Base-by-base conservation (phyloP, 2,329 filamentous ascomycete genomes). In the Juglanconis sp. region DNA sequence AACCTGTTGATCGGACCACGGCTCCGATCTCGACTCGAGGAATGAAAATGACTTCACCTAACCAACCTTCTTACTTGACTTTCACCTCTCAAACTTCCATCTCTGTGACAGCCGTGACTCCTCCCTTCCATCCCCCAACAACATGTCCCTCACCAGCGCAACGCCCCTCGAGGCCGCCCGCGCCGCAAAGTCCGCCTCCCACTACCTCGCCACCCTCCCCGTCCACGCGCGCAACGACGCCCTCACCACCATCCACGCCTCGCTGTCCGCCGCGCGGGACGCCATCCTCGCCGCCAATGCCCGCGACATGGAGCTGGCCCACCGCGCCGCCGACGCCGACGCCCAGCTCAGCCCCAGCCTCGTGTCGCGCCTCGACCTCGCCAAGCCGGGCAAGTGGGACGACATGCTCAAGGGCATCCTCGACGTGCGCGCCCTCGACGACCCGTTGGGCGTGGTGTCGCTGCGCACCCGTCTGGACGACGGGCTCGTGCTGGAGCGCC, bases 321-420 rank as follows among this genome's bases (percentile, higher is more conserved):
- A 2, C 24, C 24, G 82, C 46, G 81, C 84, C 68, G 90, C 91
- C 53, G 91, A 90, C 24, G 84, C 87, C 15, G 84, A 87, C 68
- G 94, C 94, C 46, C 80, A 86, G 52, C 78, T 98, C 53, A 94
- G 87, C 72, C 83, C 89, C 69, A 95, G 91, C 70, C 82, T 98
- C 31, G 85, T 97, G 36, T 95, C 96, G 69, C 85, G 95, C 59
- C 82, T 99, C 63, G 94, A 99, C 74, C 80, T 99, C 53, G 87
- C 86, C 53, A 89, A 90, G 73, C 85, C 87, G 71, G 94, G 94
- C 61, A 98, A 98, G 78, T 99, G 89, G 81, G 93, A 97, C 70
- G 95, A 98, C 71, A 98, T 99, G 95, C 81, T 99, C 65, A 89
- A 93, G 77, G 95, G 95, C 32, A 96, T 99, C 63, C 76, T 96